Evolutionary conservation across 1,284 basidiomycete genomes (phyloP), one percentile per base, ranked within the genome.

Genomic region (Leucoagaricus sp.): DNA sequence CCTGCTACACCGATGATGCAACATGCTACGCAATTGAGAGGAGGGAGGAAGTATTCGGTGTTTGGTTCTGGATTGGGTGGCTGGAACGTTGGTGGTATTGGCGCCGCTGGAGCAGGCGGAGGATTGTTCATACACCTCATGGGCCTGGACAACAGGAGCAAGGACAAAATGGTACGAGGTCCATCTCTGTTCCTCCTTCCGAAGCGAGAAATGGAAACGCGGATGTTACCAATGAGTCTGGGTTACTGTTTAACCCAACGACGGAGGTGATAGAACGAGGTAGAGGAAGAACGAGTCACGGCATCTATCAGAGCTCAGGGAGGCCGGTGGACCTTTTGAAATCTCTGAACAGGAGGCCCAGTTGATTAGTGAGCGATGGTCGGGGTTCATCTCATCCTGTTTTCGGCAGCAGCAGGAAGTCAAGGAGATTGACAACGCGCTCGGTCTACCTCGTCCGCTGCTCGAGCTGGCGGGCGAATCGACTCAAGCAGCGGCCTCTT

Each of bases 1-100:
- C 86, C 86, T 33, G 82, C 79, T 31, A 88, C 84, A 23, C 85
- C 85, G 13, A 73, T 81, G 57, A 75, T 69, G 13, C 72, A 75
- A 9, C 64, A 75, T 51, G 63, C 76, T 58, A 73, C 76, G 29
- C 64, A 73, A 29, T 68, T 65, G 4, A 67, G 65, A 19, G 66
- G 65, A 21, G 63, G 67, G 25, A 63, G 61, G 54, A 58, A 62
- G 55, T 64, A 54, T 61, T 72, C 60, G 61, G 76, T 64, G 71
- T 75, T 59, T 62, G 70, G 56, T 62, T 67, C 61, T 59, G 69
- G 55, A 55, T 63, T 28, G 23, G 50, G 62, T 45, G 51, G 54
- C 6, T 57, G 49, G n/a, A n/a, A n/a, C n/a, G n/a, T n/a, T 17
- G 49, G 45, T 12, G 54, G 50, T 2, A 45, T 29, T 31, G 60